These are phyloP conservation scores for Capsicum baccatum DNA, from an alignment of 257 asterid genomes.

Conservation along the genomic window DNA sequence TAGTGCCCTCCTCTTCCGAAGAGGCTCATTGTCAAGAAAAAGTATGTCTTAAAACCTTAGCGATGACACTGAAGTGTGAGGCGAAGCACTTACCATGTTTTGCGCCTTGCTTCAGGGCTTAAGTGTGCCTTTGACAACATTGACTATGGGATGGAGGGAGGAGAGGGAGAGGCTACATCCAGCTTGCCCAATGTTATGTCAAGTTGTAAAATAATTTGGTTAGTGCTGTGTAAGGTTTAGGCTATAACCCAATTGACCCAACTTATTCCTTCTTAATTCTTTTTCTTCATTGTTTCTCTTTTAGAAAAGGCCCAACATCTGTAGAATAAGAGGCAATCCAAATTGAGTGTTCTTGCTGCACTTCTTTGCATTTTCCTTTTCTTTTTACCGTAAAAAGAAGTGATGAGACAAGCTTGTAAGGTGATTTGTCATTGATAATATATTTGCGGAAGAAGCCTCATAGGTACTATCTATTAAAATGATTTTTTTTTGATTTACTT, in stretches of 20 bases:
- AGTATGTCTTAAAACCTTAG: not conserved
- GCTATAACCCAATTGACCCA: not conserved
- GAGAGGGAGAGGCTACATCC: slow-evolving; percentile 3
- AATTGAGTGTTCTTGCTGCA: not conserved
- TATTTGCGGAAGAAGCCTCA: slow-evolving; percentile 8
- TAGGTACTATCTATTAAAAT: not conserved
- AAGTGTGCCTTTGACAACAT: not conserved
- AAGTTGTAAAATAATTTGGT: not conserved
- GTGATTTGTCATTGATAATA: not conserved
- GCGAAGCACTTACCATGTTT: not conserved
- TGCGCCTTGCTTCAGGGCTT: not conserved
- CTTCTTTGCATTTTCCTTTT: slow-evolving; percentile 9
- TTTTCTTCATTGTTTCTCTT: not conserved
- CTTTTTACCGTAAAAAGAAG: not conserved
- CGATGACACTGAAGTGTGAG: not conserved
- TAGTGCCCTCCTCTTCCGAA: not conserved
- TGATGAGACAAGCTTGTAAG: slow-evolving; percentile 16
- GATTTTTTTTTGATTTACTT: not conserved
- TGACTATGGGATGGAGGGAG: not conserved
- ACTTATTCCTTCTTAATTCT: slow-evolving; percentile 1
- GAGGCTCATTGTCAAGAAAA: not conserved
- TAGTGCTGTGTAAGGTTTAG: slow-evolving; percentile 3
- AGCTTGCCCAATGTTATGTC: not conserved
- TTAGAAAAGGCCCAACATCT: not conserved
- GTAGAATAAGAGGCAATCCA: slow-evolving; percentile 20